phyloP scores from a whole-genome alignment of 768 basidiomycete species.

The Candolleomyces aberdarensis region DNA sequence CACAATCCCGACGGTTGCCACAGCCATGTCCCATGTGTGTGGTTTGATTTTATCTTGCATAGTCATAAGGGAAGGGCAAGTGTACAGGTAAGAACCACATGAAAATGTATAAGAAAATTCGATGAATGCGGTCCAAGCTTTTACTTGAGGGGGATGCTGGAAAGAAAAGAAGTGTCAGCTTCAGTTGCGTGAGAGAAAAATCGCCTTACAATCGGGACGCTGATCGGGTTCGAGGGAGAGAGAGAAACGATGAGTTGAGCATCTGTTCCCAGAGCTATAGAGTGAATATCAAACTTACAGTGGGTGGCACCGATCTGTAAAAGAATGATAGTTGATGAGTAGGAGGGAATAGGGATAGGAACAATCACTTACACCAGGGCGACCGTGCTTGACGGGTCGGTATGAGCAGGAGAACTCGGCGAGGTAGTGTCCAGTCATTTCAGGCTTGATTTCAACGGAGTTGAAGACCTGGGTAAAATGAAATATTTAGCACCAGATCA shows the following conservation, averaged over 20 bases:
- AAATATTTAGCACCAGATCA: neutral
- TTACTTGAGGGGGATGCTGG: constrained; percentile 95
- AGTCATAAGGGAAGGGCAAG: constrained; percentile 4
- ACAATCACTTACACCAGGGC: constrained; percentile 81
- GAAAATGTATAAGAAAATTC: constrained; percentile 15
- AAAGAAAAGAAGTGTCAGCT: constrained; percentile 15
- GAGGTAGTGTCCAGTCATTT: constrained; percentile 99
- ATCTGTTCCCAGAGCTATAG: neutral
- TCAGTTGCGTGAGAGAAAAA: neutral
- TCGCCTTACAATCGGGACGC: constrained; percentile 71
- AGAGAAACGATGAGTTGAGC: constrained; percentile 8
- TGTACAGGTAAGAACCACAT: constrained; percentile 3
- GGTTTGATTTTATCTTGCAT: constrained; percentile 2
- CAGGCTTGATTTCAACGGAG: constrained; percentile 98
- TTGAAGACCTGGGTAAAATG: constrained; percentile 66
- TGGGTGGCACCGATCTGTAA: constrained; percentile 85
- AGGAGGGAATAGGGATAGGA: neutral
- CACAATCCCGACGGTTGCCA: too few relatives aligned
- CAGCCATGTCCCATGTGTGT: neutral
- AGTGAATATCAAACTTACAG: constrained; percentile 46
- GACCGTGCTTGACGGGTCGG: constrained; percentile 99
- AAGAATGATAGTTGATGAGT: constrained; percentile 10
- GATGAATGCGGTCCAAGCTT: constrained; percentile 7
- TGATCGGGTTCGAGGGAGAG: constrained; percentile 23
- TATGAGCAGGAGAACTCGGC: constrained; percentile 97